Evolutionary conservation across 352 stramenopile genomes (phyloP).

Genomic region (Phytopythium chamaehyphon): DNA sequence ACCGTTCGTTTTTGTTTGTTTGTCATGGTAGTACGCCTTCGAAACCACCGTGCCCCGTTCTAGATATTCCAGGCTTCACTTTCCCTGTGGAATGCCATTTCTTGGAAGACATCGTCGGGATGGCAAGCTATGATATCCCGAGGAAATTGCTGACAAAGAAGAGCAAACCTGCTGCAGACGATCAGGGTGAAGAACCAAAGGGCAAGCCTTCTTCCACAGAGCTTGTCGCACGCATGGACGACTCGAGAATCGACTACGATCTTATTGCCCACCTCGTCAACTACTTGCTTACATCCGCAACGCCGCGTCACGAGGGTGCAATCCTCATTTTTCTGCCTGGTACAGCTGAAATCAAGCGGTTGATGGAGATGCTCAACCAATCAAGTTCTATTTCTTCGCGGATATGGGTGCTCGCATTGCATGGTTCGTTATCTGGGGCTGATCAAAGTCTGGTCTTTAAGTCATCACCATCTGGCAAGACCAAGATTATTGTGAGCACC

Average conservation of each 20-base stretch:
- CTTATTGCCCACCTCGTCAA: conserved; percentile 84
- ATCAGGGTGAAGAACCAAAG: conserved; percentile 15
- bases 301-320: conserved; percentile 34
- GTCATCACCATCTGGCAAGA: conserved; percentile 50
- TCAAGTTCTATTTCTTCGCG: conserved; percentile 19
- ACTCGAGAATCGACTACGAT: conserved; percentile 93
- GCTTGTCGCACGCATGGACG: conserved; percentile 76
- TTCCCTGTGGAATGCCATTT: conserved; percentile 79
- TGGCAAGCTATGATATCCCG: conserved; percentile 59
- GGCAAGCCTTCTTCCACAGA: conserved; percentile 34
- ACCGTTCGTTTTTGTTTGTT: neutral
- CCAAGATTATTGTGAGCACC: conserved; percentile 84
- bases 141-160: conserved; percentile 58
- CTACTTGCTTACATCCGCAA: conserved; percentile 44
- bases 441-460: conserved; percentile 80
- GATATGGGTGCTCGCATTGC: conserved; percentile 69
- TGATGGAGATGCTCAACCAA: conserved; percentile 65
- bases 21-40: conserved; percentile 5
- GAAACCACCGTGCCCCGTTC: conserved; percentile 45
- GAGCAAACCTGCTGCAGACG: conserved; percentile 27
- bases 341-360: conserved; percentile 77
- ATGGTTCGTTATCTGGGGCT: conserved; percentile 64
- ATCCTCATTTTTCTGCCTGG: conserved; percentile 85
- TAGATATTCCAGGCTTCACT: conserved; percentile 85
- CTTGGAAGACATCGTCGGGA: conserved; percentile 67